phyloP scores from a whole-genome alignment of 352 stramenopile genomes.

The Globisporangium cederbergense region DNA sequence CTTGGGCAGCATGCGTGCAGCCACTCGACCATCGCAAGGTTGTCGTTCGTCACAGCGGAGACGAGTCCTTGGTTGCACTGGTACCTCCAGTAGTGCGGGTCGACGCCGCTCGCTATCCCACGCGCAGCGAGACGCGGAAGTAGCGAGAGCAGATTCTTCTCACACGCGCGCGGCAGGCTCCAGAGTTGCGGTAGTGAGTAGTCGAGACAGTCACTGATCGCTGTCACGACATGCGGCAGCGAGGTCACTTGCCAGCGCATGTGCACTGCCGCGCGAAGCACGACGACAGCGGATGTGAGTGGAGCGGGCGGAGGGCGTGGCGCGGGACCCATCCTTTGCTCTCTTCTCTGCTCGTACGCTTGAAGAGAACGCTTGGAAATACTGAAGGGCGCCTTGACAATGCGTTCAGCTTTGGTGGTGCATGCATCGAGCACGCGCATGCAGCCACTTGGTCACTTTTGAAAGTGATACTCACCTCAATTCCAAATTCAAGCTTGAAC shows the following conservation, averaged over 20 bases:
- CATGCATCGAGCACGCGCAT: too few species aligned
- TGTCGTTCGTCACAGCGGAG: conserved; percentile 1
- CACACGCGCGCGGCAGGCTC: background rate
- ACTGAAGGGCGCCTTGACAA: too few species aligned
- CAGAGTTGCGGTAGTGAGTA: background rate
- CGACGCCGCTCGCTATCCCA: too few species aligned
- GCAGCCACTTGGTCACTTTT: too few species aligned
- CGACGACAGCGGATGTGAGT: background rate
- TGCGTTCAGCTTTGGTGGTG: too few species aligned
- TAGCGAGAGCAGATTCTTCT: background rate
- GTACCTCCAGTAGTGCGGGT: background rate
- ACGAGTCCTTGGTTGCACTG: conserved; percentile 1
- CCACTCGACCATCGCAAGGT: background rate
- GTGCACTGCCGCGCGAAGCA: background rate
- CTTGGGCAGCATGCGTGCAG: background rate
- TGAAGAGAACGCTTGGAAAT: too few species aligned
- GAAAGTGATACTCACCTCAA: too few species aligned
- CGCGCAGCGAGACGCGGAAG: background rate
- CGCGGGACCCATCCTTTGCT: too few species aligned
- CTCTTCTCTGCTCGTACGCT: too few species aligned
- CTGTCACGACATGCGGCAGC: background rate
- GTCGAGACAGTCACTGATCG: background rate
- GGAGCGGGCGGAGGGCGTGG: background rate
- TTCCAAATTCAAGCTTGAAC: too few species aligned
- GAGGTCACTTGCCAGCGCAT: background rate